A percentile compares a stretch with the other conserved stretches of the same genome.
phyloP scores from a whole-genome alignment of 2,329 filamentous ascomycete genomes.

The Neurospora sp. region DNA sequence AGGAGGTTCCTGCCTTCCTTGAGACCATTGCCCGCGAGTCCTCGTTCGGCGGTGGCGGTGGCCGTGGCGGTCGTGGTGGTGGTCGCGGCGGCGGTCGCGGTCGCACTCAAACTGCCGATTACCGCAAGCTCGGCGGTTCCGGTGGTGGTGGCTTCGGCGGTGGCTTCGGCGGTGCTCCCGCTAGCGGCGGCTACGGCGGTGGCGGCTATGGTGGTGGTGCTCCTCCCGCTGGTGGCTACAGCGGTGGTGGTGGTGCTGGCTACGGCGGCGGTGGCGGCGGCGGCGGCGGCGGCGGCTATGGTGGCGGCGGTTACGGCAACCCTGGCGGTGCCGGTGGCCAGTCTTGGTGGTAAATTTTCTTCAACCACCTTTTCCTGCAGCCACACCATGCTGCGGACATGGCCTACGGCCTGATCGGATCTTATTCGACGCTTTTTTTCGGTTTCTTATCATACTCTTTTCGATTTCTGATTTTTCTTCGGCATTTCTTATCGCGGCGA shows the following conservation, averaged over 20 bases:
- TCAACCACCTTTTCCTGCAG: slow-evolving; percentile 6
- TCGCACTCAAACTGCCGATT: slow-evolving; percentile 67
- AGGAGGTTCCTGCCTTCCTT: slow-evolving; percentile 87
- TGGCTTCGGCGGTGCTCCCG: slow-evolving; percentile 33
- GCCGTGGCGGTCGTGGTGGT: slow-evolving; percentile 50
- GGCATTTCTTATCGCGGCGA: slow-evolving; percentile 25
- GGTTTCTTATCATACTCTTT: slow-evolving; percentile 13
- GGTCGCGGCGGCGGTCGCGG: slow-evolving; percentile 59
- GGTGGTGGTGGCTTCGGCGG: slow-evolving; percentile 38
- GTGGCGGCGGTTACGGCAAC: slow-evolving; percentile 57
- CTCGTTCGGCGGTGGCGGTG: slow-evolving; percentile 71
- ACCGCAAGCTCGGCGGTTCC: slow-evolving; percentile 66
- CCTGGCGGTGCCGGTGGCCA: slow-evolving; percentile 53
- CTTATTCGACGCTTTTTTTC: slow-evolving; percentile 9
- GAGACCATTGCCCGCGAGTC: slow-evolving; percentile 96
- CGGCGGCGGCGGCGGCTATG: slow-evolving; percentile 27
- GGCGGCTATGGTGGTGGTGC: slow-evolving; percentile 33
- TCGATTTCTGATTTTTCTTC: slow-evolving; percentile 14
- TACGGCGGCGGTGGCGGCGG: slow-evolving; percentile 32
- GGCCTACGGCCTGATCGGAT: slow-evolving; percentile 6
- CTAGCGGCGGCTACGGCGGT: slow-evolving; percentile 28
- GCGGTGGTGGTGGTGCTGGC: slow-evolving; percentile 27
- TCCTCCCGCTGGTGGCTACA: slow-evolving; percentile 28
- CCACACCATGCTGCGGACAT: slow-evolving; percentile 10
- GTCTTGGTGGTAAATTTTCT: slow-evolving; percentile 52